These are phyloP conservation scores for Backusella psychrophila DNA, from an alignment of 192 early-diverging fungal species.

Conservation along the genomic window DNA sequence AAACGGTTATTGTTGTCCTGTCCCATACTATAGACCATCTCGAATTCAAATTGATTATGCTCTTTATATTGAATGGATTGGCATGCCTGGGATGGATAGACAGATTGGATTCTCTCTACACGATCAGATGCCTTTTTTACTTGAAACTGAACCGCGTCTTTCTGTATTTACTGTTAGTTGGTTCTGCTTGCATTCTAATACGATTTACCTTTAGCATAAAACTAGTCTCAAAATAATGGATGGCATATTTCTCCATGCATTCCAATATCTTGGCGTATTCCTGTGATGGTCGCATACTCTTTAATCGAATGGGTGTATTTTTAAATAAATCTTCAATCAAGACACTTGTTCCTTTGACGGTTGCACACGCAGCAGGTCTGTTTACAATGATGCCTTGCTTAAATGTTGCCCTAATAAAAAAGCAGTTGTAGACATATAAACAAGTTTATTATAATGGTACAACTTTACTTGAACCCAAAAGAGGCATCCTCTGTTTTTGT, in stretches of 20 bases:
- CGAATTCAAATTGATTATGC: neutral
- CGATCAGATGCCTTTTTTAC: neutral
- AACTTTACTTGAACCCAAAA: neutral
- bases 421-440: too few relatives aligned
- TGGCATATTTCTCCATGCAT: constrained; percentile 1
- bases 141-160: neutral
- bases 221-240: neutral
- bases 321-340: constrained; percentile 7
- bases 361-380: neutral
- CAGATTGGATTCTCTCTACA: neutral
- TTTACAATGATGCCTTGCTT: neutral
- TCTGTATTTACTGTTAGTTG: neutral
- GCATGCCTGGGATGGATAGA: neutral
- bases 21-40: neutral
- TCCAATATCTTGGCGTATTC: neutral
- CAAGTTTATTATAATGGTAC: neutral
- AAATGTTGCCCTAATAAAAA: neutral
- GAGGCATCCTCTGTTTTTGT: neutral
- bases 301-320: neutral
- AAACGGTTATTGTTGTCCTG: neutral
- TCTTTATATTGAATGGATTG: neutral
- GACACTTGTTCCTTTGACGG: neutral
- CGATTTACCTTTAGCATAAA: neutral
- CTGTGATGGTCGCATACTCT: neutral
- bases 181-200: neutral